Base-by-base conservation (phyloP, 179 eudicot species). In the Beta lomatogona region DNA sequence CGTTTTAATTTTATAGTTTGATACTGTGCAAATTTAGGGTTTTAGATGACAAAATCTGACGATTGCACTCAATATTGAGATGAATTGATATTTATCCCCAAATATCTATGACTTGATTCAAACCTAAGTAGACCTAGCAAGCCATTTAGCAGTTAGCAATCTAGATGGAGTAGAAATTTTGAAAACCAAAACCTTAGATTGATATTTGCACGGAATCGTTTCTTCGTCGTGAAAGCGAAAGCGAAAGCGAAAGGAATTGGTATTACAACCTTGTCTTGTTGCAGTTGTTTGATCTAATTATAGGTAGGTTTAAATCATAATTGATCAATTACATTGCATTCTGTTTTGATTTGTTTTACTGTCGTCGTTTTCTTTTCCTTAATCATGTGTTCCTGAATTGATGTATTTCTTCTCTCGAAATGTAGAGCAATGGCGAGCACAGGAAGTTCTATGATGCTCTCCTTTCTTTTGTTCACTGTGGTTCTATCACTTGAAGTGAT, bases 371-470 rank as follows among this genome's bases (percentile, higher is more conserved):
- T 67, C 2, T 21, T 53, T n/a, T 64, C 70, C 44, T 11, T 71
- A 36, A 9, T 48, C 10, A 16, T n/a, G 7, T 75, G 52, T 57
- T 36, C 16, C 16, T 81, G 3, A 36, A 72, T 28, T 61, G 1
- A 68, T 57, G 2, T 44, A 16, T 52, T 28, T 66, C 28, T 50
- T 54, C 16, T 22, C 55, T 52, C 36, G 52, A 25, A 72, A 75
- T 75, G 36, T 22, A 71, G 78, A 71, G 77, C 55, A 60, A 82
- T 82, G 98, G 94, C 93, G 63, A 89, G 86, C 75, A 72, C 89
- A 21, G 93, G 98, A 87, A 93, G 88, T 85, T 93, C 98, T 15
- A 92, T 93, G 98, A 57, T 91, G 45, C 90, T 90, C 75, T 92
- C 98, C 4, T 82, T 91, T 53, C 82, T 93, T 58, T 79, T 92